phyloP scores from a whole-genome alignment of 208 protist species.

The Crithidia bombi region DNA sequence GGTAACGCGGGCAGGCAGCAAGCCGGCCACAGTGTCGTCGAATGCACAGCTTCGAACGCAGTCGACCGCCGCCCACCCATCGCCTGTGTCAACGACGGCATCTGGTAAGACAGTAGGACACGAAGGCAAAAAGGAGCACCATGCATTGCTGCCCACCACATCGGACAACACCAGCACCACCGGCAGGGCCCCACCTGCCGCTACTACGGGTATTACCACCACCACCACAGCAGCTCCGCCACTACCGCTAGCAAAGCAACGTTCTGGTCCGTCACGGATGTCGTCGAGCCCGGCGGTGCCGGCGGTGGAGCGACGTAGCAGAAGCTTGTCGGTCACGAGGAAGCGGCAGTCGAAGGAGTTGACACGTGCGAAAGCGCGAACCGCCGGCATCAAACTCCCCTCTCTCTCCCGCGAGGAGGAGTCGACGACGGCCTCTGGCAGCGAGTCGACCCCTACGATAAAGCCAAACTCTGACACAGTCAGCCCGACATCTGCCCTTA shows the following conservation, averaged over 20 bases:
- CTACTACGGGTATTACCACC: not conserved
- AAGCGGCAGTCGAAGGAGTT: not conserved
- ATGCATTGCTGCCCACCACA: not conserved
- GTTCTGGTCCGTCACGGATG: not conserved
- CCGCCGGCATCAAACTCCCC: conserved; percentile 9
- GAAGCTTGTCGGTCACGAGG: conserved; percentile 4
- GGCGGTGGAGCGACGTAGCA: not conserved
- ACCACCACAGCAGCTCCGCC: not conserved
- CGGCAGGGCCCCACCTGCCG: not conserved
- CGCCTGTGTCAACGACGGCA: not conserved
- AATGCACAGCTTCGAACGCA: not conserved
- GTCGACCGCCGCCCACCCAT: not conserved
- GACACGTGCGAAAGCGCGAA: not conserved
- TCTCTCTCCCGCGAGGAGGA: not conserved
- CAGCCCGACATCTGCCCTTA: not conserved
- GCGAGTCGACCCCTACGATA: not conserved
- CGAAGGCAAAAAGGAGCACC: not conserved
- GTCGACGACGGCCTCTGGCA: not conserved
- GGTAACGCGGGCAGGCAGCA: not conserved
- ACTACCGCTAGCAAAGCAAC: not conserved
- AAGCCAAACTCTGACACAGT: not conserved
- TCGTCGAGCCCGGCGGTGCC: not conserved
- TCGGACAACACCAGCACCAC: not conserved
- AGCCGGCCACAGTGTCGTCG: not conserved
- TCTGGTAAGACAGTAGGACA: not conserved